Base-by-base conservation (phyloP, 805 yeast species). In the Ogataea haglerorum region DNA sequence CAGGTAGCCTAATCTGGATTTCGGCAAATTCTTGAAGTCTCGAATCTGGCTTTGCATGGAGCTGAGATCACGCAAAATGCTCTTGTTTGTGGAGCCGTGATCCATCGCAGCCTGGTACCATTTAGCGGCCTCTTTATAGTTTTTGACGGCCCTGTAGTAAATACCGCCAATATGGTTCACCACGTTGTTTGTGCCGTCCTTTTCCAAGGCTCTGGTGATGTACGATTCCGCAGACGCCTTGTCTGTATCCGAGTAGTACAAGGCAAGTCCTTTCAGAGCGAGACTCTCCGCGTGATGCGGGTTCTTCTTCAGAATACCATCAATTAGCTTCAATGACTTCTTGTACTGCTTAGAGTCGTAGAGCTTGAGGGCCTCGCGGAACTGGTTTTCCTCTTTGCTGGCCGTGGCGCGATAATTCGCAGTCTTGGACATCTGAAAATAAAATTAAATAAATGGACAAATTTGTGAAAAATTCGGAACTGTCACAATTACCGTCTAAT, bases 291-390 rank as follows among this genome's bases (percentile, higher is more conserved):
- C 82, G 61, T 86, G 89, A 36, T 68, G 70, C 12, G 87, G 72
- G 55, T 80, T 79, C 55, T 85, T 87, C 68, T 87, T 86, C 54
- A 91, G 63, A 51, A 85, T 75, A 25, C 75, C 67, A 37, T 93
- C 97, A 30, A 87, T 75, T 21, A 80, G 58, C 58, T 85, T 85
- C 53, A 90, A 64, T 1, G 96, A 78, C 55, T 91, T 89, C 59
- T 86, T 86, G 69, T 90, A 90, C 61, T 88, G 89, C 60, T 86
- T 88, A 34, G 73, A 60, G 58, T 93, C 98, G 56, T 88, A 93
- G 22, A 85, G 72, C 52, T 79, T 79, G 54, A 93, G 71, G 1
- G 96, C 96, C 51, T 83, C 85, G 43, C 82, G 74, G 68, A 91
- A 89, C 48, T 77, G 77, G 23, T 73, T 70, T 42, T 85, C 91